Conservation (phyloP, 768 basidiomycete genomes). For the Leccinum imitatum region DNA sequence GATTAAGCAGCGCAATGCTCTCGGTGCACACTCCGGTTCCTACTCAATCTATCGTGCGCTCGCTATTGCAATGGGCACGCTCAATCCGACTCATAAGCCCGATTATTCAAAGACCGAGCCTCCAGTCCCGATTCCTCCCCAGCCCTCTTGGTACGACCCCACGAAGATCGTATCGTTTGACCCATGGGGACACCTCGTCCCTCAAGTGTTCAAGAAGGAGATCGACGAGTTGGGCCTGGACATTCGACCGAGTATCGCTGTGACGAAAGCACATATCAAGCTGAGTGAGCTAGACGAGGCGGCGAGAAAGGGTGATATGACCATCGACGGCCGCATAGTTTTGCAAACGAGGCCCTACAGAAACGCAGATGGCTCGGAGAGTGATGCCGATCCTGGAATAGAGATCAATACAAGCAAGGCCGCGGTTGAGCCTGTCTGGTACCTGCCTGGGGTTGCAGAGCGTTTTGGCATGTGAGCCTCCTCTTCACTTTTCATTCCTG, state of each 20-base stretch:
- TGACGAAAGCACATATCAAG: slow-evolving; percentile 94
- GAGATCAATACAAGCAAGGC: slow-evolving; percentile 91
- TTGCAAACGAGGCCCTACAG: slow-evolving; percentile 60
- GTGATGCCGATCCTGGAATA: slow-evolving; percentile 66
- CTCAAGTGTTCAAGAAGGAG: slow-evolving; percentile 63
- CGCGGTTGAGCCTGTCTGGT: slow-evolving; percentile 97
- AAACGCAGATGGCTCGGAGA: slow-evolving; percentile 62
- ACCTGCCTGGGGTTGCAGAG: slow-evolving; percentile 88
- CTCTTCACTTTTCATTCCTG: background rate
- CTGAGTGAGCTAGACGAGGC: slow-evolving; percentile 89
- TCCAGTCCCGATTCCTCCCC: slow-evolving; percentile 73
- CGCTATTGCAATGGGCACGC: slow-evolving; percentile 85
- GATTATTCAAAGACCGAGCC: slow-evolving; percentile 84
- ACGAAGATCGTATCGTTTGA: slow-evolving; percentile 89
- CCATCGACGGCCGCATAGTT: slow-evolving; percentile 82
- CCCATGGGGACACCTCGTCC: slow-evolving; percentile 90
- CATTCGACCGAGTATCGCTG: slow-evolving; percentile 87
- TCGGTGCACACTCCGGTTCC: slow-evolving; percentile 91
- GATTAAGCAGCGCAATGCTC: slow-evolving; percentile 89
- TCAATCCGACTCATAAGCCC: slow-evolving; percentile 76
- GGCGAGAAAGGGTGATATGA: slow-evolving; percentile 66
- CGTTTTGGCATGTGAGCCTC: slow-evolving; percentile 83
- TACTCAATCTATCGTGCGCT: slow-evolving; percentile 96
- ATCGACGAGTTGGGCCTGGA: slow-evolving; percentile 71
- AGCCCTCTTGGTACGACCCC: slow-evolving; percentile 74